Percentiles rank a stretch among this genome's conserved stretches.
Evolutionary conservation across 805 yeast genomes (phyloP).

Genomic region (Maudiozyma serrabonitensis): DNA sequence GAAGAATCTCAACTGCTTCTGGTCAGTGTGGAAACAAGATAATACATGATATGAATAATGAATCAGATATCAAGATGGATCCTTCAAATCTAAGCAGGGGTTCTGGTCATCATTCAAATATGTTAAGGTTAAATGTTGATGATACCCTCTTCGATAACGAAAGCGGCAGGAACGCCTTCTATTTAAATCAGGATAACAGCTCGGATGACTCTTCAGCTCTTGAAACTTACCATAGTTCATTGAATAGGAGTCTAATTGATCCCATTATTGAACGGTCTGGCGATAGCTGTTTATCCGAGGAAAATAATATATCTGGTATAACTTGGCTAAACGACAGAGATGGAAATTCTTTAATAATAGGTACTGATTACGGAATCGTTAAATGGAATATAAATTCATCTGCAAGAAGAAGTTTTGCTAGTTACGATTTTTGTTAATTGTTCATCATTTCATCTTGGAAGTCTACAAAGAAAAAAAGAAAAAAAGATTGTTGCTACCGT

Average conservation of each 20-base stretch:
- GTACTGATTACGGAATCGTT: conserved; percentile 57
- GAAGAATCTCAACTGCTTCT: conserved; percentile 3
- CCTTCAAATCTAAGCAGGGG: background rate
- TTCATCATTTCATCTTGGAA: no score
- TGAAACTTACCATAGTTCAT: background rate
- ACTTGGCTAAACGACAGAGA: conserved; percentile 44
- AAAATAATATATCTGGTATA: conserved; percentile 50
- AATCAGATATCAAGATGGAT: background rate
- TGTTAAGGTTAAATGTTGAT: background rate
- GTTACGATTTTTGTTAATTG: conserved; percentile 37
- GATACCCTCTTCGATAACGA: background rate
- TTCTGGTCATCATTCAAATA: background rate
- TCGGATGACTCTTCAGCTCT: background rate
- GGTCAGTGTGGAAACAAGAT: background rate
- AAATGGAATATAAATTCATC: conserved; percentile 61
- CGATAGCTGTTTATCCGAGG: conserved; percentile 17
- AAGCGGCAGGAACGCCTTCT: background rate
- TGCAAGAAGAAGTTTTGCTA: conserved; percentile 53
- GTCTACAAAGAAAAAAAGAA: background rate
- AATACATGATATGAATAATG: background rate
- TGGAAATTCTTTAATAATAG: conserved; percentile 48
- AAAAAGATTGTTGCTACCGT: background rate
- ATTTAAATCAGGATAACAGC: background rate
- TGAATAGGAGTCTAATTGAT: background rate
- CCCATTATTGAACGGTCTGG: background rate